Evolutionary conservation across 495 filamentous ascomycete species (phyloP).

Genomic region (Aspergillus incahuasiensis): DNA sequence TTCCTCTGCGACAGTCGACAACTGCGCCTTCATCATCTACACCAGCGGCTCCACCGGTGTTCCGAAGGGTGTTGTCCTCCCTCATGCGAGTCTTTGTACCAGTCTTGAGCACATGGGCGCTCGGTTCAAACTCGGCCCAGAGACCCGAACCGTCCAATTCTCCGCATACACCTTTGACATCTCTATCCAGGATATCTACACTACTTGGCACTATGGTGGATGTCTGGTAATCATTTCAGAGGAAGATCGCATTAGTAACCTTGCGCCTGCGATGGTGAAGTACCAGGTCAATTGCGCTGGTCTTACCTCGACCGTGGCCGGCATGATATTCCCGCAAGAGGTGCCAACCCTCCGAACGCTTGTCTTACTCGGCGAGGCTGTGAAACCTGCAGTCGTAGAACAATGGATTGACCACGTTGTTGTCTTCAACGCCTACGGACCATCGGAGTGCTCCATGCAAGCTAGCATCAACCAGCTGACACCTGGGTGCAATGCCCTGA

Average conservation of each 20-base stretch:
- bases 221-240: slow-evolving; percentile 55
- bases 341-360: slow-evolving; percentile 21
- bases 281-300: slow-evolving; percentile 21
- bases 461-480: slow-evolving; percentile 4
- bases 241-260: slow-evolving; percentile 24
- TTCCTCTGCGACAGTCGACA: slow-evolving; percentile 2
- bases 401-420: slow-evolving; percentile 11
- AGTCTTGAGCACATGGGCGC: slow-evolving; percentile 12
- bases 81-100: slow-evolving; percentile 22
- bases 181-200: slow-evolving; percentile 54
- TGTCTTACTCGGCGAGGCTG: slow-evolving; percentile 23
- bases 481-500: not conserved
- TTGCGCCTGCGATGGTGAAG: slow-evolving; percentile 22
- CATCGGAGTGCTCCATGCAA: slow-evolving; percentile 21
- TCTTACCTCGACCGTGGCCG: slow-evolving; percentile 30
- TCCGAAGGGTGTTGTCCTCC: slow-evolving; percentile 35
- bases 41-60: slow-evolving; percentile 35
- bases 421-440: slow-evolving; percentile 22
- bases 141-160: slow-evolving; percentile 26
- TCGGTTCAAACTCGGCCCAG: slow-evolving; percentile 16
- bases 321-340: slow-evolving; percentile 16
- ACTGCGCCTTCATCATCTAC: slow-evolving; percentile 25
- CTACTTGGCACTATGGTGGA: slow-evolving; percentile 50
- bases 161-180: slow-evolving; percentile 29
- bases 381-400: slow-evolving; percentile 10